A percentile compares a stretch with the other conserved stretches of the same genome.
phyloP scores from a whole-genome alignment of 495 filamentous ascomycete genomes.

The Rusavskia elegans region DNA sequence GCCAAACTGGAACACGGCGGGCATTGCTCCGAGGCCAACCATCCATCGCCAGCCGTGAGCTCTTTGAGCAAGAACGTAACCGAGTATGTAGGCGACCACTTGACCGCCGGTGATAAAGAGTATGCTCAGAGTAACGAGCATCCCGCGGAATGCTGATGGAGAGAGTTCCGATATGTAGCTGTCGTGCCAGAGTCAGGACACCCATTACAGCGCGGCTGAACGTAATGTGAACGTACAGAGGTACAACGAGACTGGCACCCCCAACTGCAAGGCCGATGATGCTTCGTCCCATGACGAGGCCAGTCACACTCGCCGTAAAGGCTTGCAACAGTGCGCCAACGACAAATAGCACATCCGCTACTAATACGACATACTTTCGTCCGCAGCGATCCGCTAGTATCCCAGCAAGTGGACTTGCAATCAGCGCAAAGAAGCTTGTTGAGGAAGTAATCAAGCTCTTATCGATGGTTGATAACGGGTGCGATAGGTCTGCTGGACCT shows the following conservation, averaged over 20 bases:
- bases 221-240: slow-evolving; percentile 35
- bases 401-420: slow-evolving; percentile 63
- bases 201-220: neutral
- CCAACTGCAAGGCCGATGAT: slow-evolving; percentile 75
- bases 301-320: slow-evolving; percentile 37
- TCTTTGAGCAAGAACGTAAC: slow-evolving; percentile 45
- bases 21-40: slow-evolving; percentile 70
- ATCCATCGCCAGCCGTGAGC: slow-evolving; percentile 73
- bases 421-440: slow-evolving; percentile 64
- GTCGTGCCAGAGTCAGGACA: neutral
- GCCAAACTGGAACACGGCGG: slow-evolving; percentile 52
- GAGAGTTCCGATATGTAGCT: slow-evolving; percentile 74
- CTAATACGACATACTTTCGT: slow-evolving; percentile 58
- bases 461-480: slow-evolving; percentile 53
- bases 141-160: slow-evolving; percentile 55
- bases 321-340: slow-evolving; percentile 62
- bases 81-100: slow-evolving; percentile 69
- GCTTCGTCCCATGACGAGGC: slow-evolving; percentile 65
- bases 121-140: slow-evolving; percentile 59
- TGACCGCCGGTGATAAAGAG: slow-evolving; percentile 78
- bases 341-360: slow-evolving; percentile 65
- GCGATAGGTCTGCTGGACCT: slow-evolving; percentile 49
- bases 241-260: slow-evolving; percentile 65
- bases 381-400: slow-evolving; percentile 59
- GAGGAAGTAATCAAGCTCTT: slow-evolving; percentile 73